Percentiles rank a stretch among this genome's conserved stretches.
Evolutionary conservation across 495 filamentous ascomycete genomes (phyloP).

Genomic region (Corynascus novoguineensis): DNA sequence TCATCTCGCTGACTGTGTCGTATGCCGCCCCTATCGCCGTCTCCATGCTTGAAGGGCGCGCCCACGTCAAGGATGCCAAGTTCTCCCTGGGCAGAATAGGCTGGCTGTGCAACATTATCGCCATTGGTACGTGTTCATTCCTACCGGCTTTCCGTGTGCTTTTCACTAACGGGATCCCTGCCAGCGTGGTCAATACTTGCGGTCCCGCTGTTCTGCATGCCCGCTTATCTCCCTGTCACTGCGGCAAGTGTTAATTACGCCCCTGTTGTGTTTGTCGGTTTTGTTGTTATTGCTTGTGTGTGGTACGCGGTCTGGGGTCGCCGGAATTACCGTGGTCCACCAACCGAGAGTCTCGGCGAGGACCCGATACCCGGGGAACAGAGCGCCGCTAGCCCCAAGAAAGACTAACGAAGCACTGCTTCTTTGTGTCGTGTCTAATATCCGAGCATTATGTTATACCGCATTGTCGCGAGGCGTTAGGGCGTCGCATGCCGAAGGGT

Average conservation of each 20-base stretch:
- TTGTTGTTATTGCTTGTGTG: conserved; percentile 44
- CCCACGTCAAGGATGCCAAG: conserved; percentile 46
- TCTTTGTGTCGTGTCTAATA: background rate
- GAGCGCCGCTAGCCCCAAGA: conserved; percentile 8
- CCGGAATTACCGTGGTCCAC: conserved; percentile 65
- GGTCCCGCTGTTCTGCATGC: conserved; percentile 61
- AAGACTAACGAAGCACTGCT: conserved; percentile 8
- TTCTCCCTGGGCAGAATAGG: conserved; percentile 56
- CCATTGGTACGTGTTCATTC: conserved; percentile 41
- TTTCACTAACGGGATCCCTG: background rate
- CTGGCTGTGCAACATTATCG: conserved; percentile 49
- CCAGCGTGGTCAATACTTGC: conserved; percentile 58
- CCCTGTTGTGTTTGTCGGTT: conserved; percentile 56
- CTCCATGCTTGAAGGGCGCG: conserved; percentile 47
- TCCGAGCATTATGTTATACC: conserved; percentile 12
- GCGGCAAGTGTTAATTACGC: conserved; percentile 59
- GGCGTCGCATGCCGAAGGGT: conserved; percentile 14
- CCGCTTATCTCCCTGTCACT: conserved; percentile 54
- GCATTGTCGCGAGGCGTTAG: conserved; percentile 13
- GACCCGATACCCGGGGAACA: background rate
- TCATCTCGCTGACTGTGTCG: conserved; percentile 53
- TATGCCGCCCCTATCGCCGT: conserved; percentile 56
- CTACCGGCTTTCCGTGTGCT: background rate
- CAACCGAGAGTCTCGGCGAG: conserved; percentile 28
- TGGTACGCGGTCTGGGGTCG: conserved; percentile 54